Base-by-base conservation (phyloP, 2,329 filamentous ascomycete species). In the Diaporthe humulicola region DNA sequence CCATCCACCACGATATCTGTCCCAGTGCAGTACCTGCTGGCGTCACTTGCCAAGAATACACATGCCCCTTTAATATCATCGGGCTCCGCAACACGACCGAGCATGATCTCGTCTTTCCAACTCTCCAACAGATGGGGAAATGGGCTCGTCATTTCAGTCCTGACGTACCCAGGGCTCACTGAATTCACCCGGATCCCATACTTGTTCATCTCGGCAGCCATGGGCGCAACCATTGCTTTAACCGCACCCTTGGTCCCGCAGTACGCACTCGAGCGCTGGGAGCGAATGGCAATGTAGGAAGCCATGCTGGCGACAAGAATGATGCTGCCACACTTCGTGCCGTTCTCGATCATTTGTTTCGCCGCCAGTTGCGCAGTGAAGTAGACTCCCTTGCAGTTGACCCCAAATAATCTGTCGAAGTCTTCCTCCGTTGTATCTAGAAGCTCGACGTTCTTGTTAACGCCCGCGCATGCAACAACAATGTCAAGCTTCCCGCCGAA, bases 251-350 rank as follows among this genome's bases (percentile, higher is more conserved):
- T 88, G 0, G 83, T 85, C 3, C 83, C 86, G 77, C 86, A 87
- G 71, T 88, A 88, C 7, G 85, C 85, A 54, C 84, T 86, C 61
- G 84, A 87, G 45, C 84, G 79, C 78, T 90, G 87, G 19, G 85
- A 86, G 12, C 86, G 83, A 25, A 89, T 86, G 0, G 88, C 88
- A 77, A 89, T 87, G 72, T 88, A 83, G 38, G 86, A 86, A 0
- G 88, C 88, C 78, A 90, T 90, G 71, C 87, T 88, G 0, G 88
- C 88, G 0, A 90, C 86, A 4, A 90, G 79, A 15, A 90, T 83
- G 70, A 90, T 89, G 73, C 87, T 88, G 0, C 88, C 88, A 70
- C 84, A 84, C 71, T 84, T 85, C 0, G 88, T 89, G 2, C 84
- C 84, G 76, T 87, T 89, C 1, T 83, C 81, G 42, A 89, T 87